These are phyloP conservation scores for Candida xiaguanensis DNA, from an alignment of 805 yeast species.

Conservation along the genomic window DNA sequence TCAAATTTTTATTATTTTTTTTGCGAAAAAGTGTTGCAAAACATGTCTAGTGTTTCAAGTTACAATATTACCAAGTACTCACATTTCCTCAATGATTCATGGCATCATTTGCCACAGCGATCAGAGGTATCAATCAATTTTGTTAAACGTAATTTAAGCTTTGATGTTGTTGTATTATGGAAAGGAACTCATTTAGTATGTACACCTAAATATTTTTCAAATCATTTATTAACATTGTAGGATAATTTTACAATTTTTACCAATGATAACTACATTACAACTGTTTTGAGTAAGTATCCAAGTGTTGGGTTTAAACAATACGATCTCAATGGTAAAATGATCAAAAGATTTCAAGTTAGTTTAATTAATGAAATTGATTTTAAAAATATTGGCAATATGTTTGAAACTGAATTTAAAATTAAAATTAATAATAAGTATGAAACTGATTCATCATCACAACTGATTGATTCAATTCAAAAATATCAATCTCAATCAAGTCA, in stretches of 20 bases:
- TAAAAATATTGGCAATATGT: constrained; percentile 9
- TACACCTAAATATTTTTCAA: constrained; percentile 7
- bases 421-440: not conserved
- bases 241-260: constrained; percentile 3
- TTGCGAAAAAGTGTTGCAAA: not conserved
- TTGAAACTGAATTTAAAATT: constrained; percentile 2
- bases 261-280: constrained; percentile 8
- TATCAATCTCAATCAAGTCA: not conserved
- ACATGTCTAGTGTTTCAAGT: not conserved
- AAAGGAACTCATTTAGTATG: constrained; percentile 19
- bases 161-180: constrained; percentile 15
- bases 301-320: constrained; percentile 26
- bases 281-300: constrained; percentile 21
- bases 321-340: constrained; percentile 16
- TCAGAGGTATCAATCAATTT: constrained; percentile 19
- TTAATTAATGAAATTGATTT: constrained; percentile 14
- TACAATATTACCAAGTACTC: constrained; percentile 11
- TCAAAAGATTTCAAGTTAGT: constrained; percentile 27
- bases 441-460: constrained; percentile 3
- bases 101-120: constrained; percentile 32
- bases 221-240: constrained; percentile 3
- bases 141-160: constrained; percentile 8
- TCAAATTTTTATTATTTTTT: not conserved
- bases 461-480: not conserved
- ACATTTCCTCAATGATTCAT: constrained; percentile 10